phyloP scores from a whole-genome alignment of 2,329 filamentous ascomycete species.

The Talaromyces sp. region DNA sequence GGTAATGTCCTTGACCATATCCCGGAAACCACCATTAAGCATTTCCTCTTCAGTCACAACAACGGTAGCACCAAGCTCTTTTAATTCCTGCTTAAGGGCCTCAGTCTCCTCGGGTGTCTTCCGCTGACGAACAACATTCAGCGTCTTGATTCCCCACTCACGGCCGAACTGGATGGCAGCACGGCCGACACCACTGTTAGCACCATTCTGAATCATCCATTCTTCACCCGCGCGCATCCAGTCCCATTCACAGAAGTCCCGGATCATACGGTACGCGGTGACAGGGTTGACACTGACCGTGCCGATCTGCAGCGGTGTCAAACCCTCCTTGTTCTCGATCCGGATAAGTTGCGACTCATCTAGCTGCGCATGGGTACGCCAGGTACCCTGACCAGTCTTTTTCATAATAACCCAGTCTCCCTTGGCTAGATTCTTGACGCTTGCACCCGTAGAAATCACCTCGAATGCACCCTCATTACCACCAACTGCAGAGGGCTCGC shows the following conservation, averaged over 20 bases:
- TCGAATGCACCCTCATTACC: slow-evolving; percentile 91
- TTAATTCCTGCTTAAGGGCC: slow-evolving; percentile 63
- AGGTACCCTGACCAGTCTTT: slow-evolving; percentile 82
- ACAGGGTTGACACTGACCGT: slow-evolving; percentile 92
- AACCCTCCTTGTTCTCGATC: slow-evolving; percentile 68
- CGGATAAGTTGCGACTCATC: slow-evolving; percentile 64
- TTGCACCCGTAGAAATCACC: slow-evolving; percentile 70
- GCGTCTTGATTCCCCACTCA: slow-evolving; percentile 85
- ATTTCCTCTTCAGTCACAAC: slow-evolving; percentile 66
- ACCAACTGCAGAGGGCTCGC: slow-evolving; percentile 66
- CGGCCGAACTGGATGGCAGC: slow-evolving; percentile 85
- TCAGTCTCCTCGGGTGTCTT: slow-evolving; percentile 66
- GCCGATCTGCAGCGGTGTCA: slow-evolving; percentile 77
- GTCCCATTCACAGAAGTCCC: slow-evolving; percentile 67
- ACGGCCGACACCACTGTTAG: slow-evolving; percentile 89
- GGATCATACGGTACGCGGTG: slow-evolving; percentile 90
- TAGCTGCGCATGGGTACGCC: slow-evolving; percentile 85
- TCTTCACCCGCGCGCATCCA: slow-evolving; percentile 66
- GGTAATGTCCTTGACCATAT: slow-evolving; percentile 67
- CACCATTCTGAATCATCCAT: slow-evolving; percentile 97
- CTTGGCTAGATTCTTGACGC: slow-evolving; percentile 63
- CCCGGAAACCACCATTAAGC: slow-evolving; percentile 45
- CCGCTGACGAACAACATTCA: slow-evolving; percentile 83
- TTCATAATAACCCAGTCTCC: slow-evolving; percentile 97
- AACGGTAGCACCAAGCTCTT: slow-evolving; percentile 63